These are phyloP conservation scores for Atalantia buxifolia DNA, from an alignment of 345 rosid genomes.

Conservation along the genomic window DNA sequence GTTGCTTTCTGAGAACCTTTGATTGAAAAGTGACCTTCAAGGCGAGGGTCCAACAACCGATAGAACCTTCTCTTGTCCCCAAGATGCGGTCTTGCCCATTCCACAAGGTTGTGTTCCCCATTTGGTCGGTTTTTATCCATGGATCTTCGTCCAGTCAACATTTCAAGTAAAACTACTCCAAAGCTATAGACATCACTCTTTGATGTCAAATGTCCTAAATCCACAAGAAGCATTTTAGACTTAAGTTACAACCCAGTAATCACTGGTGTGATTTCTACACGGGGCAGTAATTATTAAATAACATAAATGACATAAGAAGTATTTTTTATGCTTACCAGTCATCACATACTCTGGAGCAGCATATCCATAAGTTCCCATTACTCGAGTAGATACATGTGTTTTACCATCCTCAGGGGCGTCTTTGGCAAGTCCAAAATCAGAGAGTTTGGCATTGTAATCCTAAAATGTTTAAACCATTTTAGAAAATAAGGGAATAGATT, in stretches of 20 bases:
- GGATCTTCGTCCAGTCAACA: constrained; percentile 78
- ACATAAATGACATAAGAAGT: not conserved
- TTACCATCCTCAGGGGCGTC: constrained; percentile 83
- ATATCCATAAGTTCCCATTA: constrained; percentile 87
- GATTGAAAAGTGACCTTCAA: constrained; percentile 89
- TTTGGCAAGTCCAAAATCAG: constrained; percentile 87
- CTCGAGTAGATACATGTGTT: constrained; percentile 81
- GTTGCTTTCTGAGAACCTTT: constrained; percentile 87
- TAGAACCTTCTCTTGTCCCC: constrained; percentile 74
- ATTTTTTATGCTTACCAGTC: constrained; percentile 52
- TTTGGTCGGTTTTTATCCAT: constrained; percentile 93
- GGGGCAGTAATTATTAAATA: not conserved
- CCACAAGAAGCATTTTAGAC: constrained; percentile 14
- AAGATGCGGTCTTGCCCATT: constrained; percentile 91
- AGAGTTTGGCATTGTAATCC: constrained; percentile 87
- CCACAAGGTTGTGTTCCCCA: constrained; percentile 91
- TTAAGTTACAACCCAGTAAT: not conserved
- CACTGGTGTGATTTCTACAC: not conserved
- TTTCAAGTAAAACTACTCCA: constrained; percentile 85
- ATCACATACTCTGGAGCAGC: constrained; percentile 90
- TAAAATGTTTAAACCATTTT: constrained; percentile 24
- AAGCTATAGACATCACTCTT: constrained; percentile 88
- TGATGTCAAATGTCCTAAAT: constrained; percentile 66
- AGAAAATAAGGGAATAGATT: not conserved
- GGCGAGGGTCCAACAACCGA: constrained; percentile 79